A percentile compares a stretch with the other conserved stretches of the same genome.
Conservation (phyloP, 169 alveolate genomes). For the Hepatocystis sp. region DNA sequence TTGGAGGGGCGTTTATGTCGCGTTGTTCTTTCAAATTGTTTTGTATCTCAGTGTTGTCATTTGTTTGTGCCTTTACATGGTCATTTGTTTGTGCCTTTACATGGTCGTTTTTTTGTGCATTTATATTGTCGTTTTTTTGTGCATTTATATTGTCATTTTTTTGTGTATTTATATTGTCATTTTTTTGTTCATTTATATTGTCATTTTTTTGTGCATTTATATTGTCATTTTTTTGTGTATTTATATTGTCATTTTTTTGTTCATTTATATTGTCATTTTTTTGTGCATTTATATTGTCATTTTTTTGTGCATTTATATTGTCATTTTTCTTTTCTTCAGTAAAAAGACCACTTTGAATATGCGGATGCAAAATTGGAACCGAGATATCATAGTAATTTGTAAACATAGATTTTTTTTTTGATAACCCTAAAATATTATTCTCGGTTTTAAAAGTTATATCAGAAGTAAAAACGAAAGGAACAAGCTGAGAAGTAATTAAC, state of each 20-base stretch:
- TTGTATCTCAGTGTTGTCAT: background rate
- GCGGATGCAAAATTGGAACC: slow-evolving; percentile 19
- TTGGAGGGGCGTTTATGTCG: no score
- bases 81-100: background rate
- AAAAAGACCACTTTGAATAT: background rate
- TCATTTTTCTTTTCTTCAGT: background rate
- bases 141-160: no score
- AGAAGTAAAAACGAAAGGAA: slow-evolving; percentile 40
- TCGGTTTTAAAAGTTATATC: slow-evolving; percentile 68
- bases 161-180: no score
- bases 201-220: no score
- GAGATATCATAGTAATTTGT: slow-evolving; percentile 42
- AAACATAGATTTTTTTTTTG: slow-evolving; percentile 66
- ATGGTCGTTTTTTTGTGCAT: background rate
- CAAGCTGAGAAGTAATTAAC: slow-evolving; percentile 48
- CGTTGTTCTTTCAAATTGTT: background rate
- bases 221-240: no score
- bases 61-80: background rate
- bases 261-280: no score
- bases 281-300: no score
- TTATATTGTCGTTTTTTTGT: no score
- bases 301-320: no score
- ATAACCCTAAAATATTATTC: slow-evolving; percentile 41
- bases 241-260: no score
- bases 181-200: no score